Conservation (phyloP, 2,329 filamentous ascomycete species). For the Microdochium nivale region DNA sequence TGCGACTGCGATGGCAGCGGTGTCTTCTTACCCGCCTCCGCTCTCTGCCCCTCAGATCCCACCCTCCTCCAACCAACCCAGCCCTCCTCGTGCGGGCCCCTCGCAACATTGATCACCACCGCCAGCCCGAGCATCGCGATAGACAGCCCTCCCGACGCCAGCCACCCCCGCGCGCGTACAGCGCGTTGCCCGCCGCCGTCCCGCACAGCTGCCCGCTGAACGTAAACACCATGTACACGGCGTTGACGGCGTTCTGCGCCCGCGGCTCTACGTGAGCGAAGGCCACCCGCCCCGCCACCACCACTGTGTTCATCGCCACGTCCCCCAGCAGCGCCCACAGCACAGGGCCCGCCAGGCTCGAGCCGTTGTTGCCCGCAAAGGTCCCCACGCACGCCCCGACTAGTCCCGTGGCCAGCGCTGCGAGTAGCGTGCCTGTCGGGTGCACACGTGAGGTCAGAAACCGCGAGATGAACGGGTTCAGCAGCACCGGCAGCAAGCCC, state of each 20-base stretch:
- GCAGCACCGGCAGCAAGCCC: conserved; percentile 16
- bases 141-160: conserved; percentile 17
- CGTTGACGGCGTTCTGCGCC: conserved; percentile 26
- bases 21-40: not conserved
- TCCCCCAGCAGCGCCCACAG: conserved; percentile 23
- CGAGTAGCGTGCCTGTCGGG: conserved; percentile 13
- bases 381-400: conserved; percentile 15
- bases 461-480: conserved; percentile 16
- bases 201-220: conserved; percentile 24
- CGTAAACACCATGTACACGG: conserved; percentile 23
- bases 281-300: conserved; percentile 21
- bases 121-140: conserved; percentile 18
- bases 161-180: conserved; percentile 24
- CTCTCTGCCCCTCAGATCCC: conserved; percentile 10
- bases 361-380: conserved; percentile 21
- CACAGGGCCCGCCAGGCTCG: conserved; percentile 21
- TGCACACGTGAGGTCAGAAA: conserved; percentile 15
- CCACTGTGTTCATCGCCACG: conserved; percentile 20
- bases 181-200: conserved; percentile 19
- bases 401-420: conserved; percentile 11
- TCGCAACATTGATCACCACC: conserved; percentile 11
- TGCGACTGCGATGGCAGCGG: too few species aligned
- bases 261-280: conserved; percentile 19
- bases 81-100: conserved; percentile 19
- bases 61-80: conserved; percentile 25